Conservation (phyloP, 345 rosid genomes). For the Eutrema heterophyllum region DNA sequence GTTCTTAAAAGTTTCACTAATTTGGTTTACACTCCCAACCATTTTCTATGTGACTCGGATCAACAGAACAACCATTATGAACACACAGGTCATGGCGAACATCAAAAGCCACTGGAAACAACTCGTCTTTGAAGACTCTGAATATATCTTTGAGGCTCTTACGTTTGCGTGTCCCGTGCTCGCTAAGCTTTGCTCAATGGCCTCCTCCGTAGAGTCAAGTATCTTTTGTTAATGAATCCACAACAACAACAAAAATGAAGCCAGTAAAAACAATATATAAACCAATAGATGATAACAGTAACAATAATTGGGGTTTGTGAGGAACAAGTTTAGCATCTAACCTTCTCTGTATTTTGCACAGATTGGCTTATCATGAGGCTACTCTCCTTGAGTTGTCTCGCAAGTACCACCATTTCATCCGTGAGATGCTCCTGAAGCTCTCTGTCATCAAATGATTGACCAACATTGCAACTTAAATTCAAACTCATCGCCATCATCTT, state of each 20-base stretch:
- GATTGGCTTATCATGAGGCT: constrained; percentile 80
- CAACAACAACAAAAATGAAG: neutral
- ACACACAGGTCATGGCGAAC: constrained; percentile 63
- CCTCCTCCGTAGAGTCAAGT: constrained; percentile 82
- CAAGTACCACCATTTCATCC: constrained; percentile 94
- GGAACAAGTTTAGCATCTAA: constrained; percentile 12
- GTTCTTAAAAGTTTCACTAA: neutral
- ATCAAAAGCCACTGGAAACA: constrained; percentile 84
- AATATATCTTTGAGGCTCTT: constrained; percentile 55
- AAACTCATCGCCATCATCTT: neutral
- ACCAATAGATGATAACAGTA: neutral
- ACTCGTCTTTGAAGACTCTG: constrained; percentile 67
- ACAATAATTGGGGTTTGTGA: neutral
- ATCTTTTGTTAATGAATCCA: constrained; percentile 40
- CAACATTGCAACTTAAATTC: neutral
- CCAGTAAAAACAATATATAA: too few relatives aligned
- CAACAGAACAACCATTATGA: constrained; percentile 79
- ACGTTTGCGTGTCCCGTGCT: constrained; percentile 71
- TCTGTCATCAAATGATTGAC: constrained; percentile 32
- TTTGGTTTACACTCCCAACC: neutral
- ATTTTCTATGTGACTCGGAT: constrained; percentile 62
- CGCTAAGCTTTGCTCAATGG: constrained; percentile 87
- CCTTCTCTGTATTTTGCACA: constrained; percentile 77
- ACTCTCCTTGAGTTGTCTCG: constrained; percentile 78
- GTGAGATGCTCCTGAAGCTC: constrained; percentile 83